phyloP scores from a whole-genome alignment of 75 land plant genomes.

The Cunninghamia lanceolata region DNA sequence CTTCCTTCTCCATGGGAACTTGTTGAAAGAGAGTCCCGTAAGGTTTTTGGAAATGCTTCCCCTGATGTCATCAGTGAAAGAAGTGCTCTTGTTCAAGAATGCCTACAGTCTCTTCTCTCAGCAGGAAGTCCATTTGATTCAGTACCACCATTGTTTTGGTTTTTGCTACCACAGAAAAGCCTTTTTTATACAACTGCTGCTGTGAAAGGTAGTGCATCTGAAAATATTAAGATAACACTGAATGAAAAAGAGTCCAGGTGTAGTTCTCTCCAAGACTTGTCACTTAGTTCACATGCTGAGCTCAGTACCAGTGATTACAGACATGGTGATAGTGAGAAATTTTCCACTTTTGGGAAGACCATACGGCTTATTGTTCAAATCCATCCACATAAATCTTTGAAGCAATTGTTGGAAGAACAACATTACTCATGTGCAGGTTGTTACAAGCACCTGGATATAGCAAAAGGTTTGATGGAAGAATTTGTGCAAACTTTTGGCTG shows the following conservation, averaged over 20 bases:
- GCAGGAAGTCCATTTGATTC: slow-evolving; percentile 50
- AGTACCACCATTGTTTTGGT: slow-evolving; percentile 53
- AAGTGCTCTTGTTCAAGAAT: slow-evolving; percentile 85
- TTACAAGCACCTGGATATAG: slow-evolving; percentile 58
- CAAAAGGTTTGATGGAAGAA: slow-evolving; percentile 49
- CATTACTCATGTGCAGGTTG: slow-evolving; percentile 91
- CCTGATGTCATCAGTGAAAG: slow-evolving; percentile 80
- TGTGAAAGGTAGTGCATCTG: not conserved
- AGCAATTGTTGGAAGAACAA: slow-evolving; percentile 70
- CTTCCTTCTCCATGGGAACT: slow-evolving; percentile 83
- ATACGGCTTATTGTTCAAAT: slow-evolving; percentile 65
- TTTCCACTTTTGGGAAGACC: slow-evolving; percentile 65
- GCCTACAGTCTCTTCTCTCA: slow-evolving; percentile 71
- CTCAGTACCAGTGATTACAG: slow-evolving; percentile 9
- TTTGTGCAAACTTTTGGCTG: slow-evolving; percentile 77
- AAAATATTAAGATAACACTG: not conserved
- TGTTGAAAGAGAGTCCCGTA: slow-evolving; percentile 76
- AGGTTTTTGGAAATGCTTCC: slow-evolving; percentile 87
- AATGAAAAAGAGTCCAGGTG: not conserved
- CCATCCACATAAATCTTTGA: slow-evolving; percentile 59
- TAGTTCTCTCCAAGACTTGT: not conserved
- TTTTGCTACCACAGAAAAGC: slow-evolving; percentile 52
- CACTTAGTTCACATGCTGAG: slow-evolving; percentile 26
- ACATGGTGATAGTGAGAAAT: slow-evolving; percentile 6
- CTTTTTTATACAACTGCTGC: not conserved